phyloP scores from a whole-genome alignment of 106 monocot species.

The Phalaenopsis equestris region DNA sequence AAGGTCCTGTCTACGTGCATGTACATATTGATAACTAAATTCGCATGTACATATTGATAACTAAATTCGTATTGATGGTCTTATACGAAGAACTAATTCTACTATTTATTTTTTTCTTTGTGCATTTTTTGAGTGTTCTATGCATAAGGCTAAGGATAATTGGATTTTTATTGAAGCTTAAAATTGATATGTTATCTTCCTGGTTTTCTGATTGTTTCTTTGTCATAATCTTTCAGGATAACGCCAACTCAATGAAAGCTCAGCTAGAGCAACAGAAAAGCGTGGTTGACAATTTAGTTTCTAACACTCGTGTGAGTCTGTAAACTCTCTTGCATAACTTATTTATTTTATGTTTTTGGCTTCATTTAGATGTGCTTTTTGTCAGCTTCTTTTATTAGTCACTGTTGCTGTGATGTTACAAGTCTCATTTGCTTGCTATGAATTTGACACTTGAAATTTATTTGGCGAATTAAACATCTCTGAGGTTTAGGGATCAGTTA shows the following conservation, averaged over 20 bases:
- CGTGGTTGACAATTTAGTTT: conserved; percentile 90
- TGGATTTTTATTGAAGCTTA: neutral
- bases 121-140: neutral
- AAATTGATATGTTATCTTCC: neutral
- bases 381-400: neutral
- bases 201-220: conserved; percentile 1
- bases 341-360: neutral
- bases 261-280: conserved; percentile 95
- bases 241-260: conserved; percentile 72
- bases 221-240: conserved; percentile 46
- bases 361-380: neutral
- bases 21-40: neutral
- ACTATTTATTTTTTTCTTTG: neutral
- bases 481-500: neutral
- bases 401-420: neutral
- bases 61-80: neutral
- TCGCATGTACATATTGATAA: neutral
- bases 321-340: neutral
- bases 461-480: neutral
- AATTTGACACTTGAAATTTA: neutral
- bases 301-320: conserved; percentile 71
- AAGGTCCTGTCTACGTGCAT: neutral
- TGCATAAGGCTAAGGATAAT: neutral
- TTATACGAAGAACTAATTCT: neutral
- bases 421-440: neutral